Evolutionary conservation across 441 rosid species (phyloP), one percentile per base, ranked within the genome.

Genomic region (Capsella rubella): DNA sequence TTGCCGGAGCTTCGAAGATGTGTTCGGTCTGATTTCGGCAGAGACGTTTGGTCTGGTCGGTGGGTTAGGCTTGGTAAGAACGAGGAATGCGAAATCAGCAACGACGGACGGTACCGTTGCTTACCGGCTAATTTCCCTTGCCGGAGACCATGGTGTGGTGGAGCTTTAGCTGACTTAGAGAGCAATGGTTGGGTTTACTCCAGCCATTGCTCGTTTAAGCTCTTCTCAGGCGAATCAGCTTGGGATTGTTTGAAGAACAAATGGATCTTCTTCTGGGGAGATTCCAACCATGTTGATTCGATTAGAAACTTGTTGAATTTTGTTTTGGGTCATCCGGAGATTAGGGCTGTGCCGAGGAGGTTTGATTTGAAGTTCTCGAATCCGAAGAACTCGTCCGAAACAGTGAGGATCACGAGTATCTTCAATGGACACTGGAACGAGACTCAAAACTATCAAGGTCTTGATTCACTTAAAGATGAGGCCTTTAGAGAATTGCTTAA

Each of bases 161-260:
- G 98, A 11, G 80, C 87, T 10, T 16, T 58, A 16, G 2, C 45
- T 0, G 31, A 3, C 71, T 90, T 66, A 37, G 99, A 95, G 86
- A 95, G 99, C 69, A 95, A 92, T 53, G 98, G 99, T 50, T 95
- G 99, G 99, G 98, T 92, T 28, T 92, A 95, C 66, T 95, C 98
- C 0, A 86, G 81, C 18, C 98, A 92, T 73, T 95, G 99, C 79
- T 88, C 95, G 0, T 95, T 86, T 52, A 83, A 75, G 83, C 62
- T 92, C 25, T 95, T 86, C 68, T 49, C 86, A 0, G 82, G 81
- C 6, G 87, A 78, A 45, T 58, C 87, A 1, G 93, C 91, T 40
- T 95, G 97, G 98, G 78, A 82, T 74, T 95, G 99, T 53, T 79
- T 95, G 72, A 86, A 85, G 69, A 72, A 58, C 71, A 71, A 92